Conservation (phyloP, 2,329 filamentous ascomycete species). For the Furcasterigmium sp. region DNA sequence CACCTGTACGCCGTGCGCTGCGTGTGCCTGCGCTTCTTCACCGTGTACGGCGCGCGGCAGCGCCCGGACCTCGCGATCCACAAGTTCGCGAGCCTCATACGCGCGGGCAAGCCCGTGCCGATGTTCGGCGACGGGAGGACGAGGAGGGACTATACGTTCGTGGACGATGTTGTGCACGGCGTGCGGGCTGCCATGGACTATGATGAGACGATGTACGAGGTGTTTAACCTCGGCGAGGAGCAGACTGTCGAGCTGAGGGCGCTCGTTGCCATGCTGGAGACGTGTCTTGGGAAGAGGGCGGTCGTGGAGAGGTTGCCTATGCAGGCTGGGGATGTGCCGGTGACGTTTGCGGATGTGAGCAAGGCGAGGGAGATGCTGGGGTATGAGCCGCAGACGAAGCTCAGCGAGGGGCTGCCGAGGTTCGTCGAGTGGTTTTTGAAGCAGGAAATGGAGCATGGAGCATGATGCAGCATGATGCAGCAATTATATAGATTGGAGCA, state of each 20-base stretch:
- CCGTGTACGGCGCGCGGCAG: constrained; percentile 17
- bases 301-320: constrained; percentile 12
- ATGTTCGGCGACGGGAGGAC: constrained; percentile 17
- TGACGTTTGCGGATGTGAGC: constrained; percentile 15
- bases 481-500: too few relatives aligned
- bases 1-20: constrained; percentile 17
- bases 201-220: constrained; percentile 12
- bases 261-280: constrained; percentile 14
- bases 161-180: constrained; percentile 17
- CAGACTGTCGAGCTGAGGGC: constrained; percentile 15
- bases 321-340: constrained; percentile 16
- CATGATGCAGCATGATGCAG: background rate
- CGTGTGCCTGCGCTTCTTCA: constrained; percentile 18
- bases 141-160: constrained; percentile 17
- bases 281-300: constrained; percentile 12
- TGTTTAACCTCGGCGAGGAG: constrained; percentile 17
- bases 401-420: constrained; percentile 13
- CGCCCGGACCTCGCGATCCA: constrained; percentile 18
- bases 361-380: constrained; percentile 13
- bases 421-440: constrained; percentile 15
- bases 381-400: constrained; percentile 14
- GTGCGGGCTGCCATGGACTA: constrained; percentile 15
- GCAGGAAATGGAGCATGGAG: background rate
- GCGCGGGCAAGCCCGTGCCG: constrained; percentile 15
- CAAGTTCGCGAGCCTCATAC: constrained; percentile 17